Percentiles rank a stretch among this genome's conserved stretches.
Conservation (phyloP, 2,329 filamentous ascomycete genomes). For the Penicillium paneum region DNA sequence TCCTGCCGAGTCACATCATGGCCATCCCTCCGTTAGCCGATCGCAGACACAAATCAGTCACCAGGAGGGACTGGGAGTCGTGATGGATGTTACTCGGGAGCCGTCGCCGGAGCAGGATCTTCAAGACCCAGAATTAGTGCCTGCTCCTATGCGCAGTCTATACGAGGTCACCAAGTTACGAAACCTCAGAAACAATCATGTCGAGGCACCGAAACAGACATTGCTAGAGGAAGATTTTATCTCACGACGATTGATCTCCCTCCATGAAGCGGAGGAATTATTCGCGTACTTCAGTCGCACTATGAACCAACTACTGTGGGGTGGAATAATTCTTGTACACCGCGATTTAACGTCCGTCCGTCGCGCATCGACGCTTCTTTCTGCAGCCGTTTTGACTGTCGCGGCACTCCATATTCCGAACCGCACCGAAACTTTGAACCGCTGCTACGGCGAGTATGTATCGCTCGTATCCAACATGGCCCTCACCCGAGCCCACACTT, state of each 20-base stretch:
- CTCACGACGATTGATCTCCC: constrained; percentile 46
- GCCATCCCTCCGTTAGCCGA: constrained; percentile 25
- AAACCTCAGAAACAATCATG: constrained; percentile 40
- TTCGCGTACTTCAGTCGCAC: constrained; percentile 52
- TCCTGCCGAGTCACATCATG: constrained; percentile 30
- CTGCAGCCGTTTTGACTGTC: constrained; percentile 56
- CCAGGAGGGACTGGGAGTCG: constrained; percentile 26
- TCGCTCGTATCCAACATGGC: constrained; percentile 56
- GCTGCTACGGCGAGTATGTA: constrained; percentile 58
- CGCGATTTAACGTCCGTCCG: constrained; percentile 52
- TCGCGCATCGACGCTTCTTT: constrained; percentile 54
- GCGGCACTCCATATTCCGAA: constrained; percentile 58
- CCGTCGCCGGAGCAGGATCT: constrained; percentile 44
- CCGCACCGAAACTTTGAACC: constrained; percentile 51
- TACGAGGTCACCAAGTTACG: constrained; percentile 54
- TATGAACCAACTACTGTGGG: constrained; percentile 53
- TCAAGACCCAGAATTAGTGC: constrained; percentile 44
- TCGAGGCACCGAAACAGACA: constrained; percentile 37
- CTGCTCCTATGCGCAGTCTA: constrained; percentile 53
- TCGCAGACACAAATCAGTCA: constrained; percentile 29
- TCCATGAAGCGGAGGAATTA: constrained; percentile 51
- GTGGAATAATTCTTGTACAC: constrained; percentile 52
- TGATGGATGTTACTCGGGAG: constrained; percentile 47
- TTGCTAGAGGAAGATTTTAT: constrained; percentile 51
- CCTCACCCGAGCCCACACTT: constrained; percentile 56